These are phyloP conservation scores for Neonectria hederae DNA, from an alignment of 2,329 filamentous ascomycete genomes.

Conservation along the genomic window DNA sequence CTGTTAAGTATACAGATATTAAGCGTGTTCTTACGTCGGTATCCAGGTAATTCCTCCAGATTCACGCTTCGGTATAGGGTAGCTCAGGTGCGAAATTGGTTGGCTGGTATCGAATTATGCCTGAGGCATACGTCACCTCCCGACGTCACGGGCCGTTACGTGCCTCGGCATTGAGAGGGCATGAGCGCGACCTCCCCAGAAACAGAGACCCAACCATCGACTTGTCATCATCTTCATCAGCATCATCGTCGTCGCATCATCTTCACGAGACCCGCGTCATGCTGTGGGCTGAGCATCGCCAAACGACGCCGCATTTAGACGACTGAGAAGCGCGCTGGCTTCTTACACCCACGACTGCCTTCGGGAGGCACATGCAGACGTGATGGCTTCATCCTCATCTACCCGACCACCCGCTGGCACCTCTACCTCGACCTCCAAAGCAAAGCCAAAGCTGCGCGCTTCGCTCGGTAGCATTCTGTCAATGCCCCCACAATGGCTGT, in stretches of 20 bases:
- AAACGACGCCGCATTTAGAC: conserved; percentile 15
- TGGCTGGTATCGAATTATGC: conserved; percentile 23
- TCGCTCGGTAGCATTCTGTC: conserved; percentile 56
- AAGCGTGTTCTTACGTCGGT: too few species aligned
- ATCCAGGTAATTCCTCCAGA: not conserved
- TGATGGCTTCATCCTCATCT: conserved; percentile 37
- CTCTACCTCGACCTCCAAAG: conserved; percentile 30
- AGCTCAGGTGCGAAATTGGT: not conserved
- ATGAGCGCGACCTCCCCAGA: conserved; percentile 19
- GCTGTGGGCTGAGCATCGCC: not conserved
- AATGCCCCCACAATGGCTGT: conserved; percentile 71
- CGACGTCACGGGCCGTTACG: conserved; percentile 32
- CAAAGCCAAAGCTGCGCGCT: conserved; percentile 33
- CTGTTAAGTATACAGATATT: too few species aligned
- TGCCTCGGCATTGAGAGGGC: conserved; percentile 36
- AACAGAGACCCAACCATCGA: conserved; percentile 17
- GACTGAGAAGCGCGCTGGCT: conserved; percentile 18
- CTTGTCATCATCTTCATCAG: conserved; percentile 25
- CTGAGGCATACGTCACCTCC: conserved; percentile 39
- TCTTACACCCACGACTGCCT: conserved; percentile 8
- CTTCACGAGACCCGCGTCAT: conserved; percentile 18
- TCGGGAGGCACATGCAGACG: conserved; percentile 7
- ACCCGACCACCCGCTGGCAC: conserved; percentile 23
- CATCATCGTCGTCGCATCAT: conserved; percentile 12
- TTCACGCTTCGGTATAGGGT: not conserved